Evolutionary conservation across 1,139 yeast genomes (phyloP), one percentile per base, ranked within the genome.

Genomic region (Debaryomyces psychrophilus): DNA sequence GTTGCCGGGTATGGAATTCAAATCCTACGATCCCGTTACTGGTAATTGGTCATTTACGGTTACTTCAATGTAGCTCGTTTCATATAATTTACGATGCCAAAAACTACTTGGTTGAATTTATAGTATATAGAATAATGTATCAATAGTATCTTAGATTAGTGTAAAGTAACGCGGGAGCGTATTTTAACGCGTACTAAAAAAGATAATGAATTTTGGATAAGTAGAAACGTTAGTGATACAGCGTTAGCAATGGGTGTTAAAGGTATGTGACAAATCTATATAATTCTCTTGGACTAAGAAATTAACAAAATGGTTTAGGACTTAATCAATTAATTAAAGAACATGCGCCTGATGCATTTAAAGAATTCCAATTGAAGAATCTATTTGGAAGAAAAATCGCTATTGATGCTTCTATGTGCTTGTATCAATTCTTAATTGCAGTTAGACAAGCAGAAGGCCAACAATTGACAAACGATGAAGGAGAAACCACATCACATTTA

Each of bases 371-470:
- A 55, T 84, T 93, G 71, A 92, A 92, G 67, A 77, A 88, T 35
- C 80, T 90, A 44, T 87, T 88, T 59, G 99, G 99, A 1, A 76
- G 99, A 41, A 95, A 93, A 69, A 96, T 93, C 17, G 99, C 99
- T 50, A 92, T 93, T 50, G 88, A 84, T 79, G 68, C 80, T 4
- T 85, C 97, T 9, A 93, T 93, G 98, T 90, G 96, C 56, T 76
- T 93, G 43, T 93, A 93, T 63, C 98, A 93, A 67, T 93, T 90
- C 61, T 73, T 93, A 45, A 92, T 93, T 60, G 97, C 99, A 0
- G 99, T 93, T 11, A 81, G 99, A 61, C 98, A 92, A 59, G 89
- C 87, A 45, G 98, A 93, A 63, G 99, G 99, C n/a, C 92, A 85
- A 54, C 96, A 90, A 63, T 74, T 93, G 59, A 85, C 95, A 35